A percentile compares a stretch with the other conserved stretches of the same genome.
These are phyloP conservation scores for Ostreobium quekettii DNA, from an alignment of 139 green algal genomes.

Conservation along the genomic window DNA sequence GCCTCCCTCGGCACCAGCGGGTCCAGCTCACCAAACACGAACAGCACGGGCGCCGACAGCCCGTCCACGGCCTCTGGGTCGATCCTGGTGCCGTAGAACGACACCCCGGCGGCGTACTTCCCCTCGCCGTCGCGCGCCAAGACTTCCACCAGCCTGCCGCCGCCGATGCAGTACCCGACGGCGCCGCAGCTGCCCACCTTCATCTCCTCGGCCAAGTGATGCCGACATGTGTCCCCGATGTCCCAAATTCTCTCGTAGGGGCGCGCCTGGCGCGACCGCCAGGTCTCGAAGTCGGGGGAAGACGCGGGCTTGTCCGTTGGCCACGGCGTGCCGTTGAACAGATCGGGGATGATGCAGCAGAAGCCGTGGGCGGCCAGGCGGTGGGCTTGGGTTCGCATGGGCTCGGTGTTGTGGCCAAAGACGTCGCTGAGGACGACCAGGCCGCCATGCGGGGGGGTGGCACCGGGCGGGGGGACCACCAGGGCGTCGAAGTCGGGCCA, in stretches of 20 bases:
- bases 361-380: not conserved
- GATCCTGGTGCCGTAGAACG: conserved; percentile 10
- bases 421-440: conserved; percentile 13
- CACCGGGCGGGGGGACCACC: too few species aligned
- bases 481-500: too few species aligned
- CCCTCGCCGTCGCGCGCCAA: not conserved
- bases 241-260: conserved; percentile 10
- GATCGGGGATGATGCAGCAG: not conserved
- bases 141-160: not conserved
- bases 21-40: conserved; percentile 2
- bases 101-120: not conserved
- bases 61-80: not conserved
- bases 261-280: not conserved
- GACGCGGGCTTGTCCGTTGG: not conserved
- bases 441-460: too few species aligned
- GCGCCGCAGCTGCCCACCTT: not conserved
- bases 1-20: not conserved
- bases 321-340: not conserved
- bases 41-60: not conserved
- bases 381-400: not conserved
- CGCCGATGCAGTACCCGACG: conserved; percentile 8
- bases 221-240: not conserved
- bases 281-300: not conserved
- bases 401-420: not conserved
- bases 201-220: not conserved